Base-by-base conservation (phyloP, 768 basidiomycete species). In the Phylloporus sp. region DNA sequence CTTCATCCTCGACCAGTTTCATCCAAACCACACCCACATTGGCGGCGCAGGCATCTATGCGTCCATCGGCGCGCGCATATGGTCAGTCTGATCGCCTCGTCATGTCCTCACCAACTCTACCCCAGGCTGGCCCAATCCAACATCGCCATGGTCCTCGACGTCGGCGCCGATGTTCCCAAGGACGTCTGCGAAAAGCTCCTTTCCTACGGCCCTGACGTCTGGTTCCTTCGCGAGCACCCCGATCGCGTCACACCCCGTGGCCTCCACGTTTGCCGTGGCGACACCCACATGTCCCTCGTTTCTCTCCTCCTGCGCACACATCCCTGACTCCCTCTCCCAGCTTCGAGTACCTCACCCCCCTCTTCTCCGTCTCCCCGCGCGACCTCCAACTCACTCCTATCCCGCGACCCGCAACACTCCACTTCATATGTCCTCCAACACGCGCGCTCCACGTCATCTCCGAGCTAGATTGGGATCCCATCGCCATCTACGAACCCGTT, bases 21-120 rank as follows among this genome's bases (percentile, higher is more conserved):
- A 0, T 4, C 7, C 14, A 6, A 8, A 27, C 26, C 11, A 14
- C 15, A 32, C 6, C 6, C 36, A 9, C 14, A 91, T 94, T 53
- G 92, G 92, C 21, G 92, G 92, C 0, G 93, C 89, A 1, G 92
- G 92, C 3, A 89, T 85, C 0, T 89, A 87, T 64, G 86, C 87
- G 42, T 70, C 75, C 33, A 74, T 95, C 35, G 92, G 89, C 3
- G 82, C 89, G 21, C 77, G 92, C 38, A 80, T 93, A 61, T 94
- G 89, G 86, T 86, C 48, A 38, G 50, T 39, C 40, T 20, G n/a
- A 3, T 6, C 24, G 11, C 17, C 1, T 9, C 6, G 18, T 15
- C 31, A 13, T 18, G 0, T 10, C 14, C 14, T 0, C 31, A 2
- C 15, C 14, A 23, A 42, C 34, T 9, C 17, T 18, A 22, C 15